A percentile compares a stretch with the other conserved stretches of the same genome.
Conservation (phyloP, 2,329 filamentous ascomycete species). For the Scedosporium minutisporum region DNA sequence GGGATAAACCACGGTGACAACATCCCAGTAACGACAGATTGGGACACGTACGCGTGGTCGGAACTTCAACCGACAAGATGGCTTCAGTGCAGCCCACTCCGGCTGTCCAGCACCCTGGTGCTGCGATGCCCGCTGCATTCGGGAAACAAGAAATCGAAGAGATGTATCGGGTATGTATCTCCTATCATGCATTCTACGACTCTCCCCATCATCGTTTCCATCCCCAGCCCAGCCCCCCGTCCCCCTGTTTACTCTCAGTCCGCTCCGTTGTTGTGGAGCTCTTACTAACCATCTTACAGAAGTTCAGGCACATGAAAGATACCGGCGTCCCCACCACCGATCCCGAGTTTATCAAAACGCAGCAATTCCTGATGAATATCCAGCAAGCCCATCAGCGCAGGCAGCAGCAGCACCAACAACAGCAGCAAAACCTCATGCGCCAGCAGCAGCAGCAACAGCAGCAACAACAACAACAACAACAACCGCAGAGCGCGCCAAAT, state of each 20-base stretch:
- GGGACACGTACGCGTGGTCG: slow-evolving; percentile 10
- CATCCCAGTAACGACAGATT: slow-evolving; percentile 16
- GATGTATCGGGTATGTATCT: slow-evolving; percentile 50
- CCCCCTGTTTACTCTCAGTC: no score
- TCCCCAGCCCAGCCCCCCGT: slow-evolving; percentile 1
- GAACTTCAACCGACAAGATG: slow-evolving; percentile 44
- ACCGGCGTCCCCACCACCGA: slow-evolving; percentile 72
- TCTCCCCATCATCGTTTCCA: background rate
- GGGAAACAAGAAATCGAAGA: slow-evolving; percentile 73
- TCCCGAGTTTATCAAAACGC: slow-evolving; percentile 77
- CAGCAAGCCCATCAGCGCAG: slow-evolving; percentile 42
- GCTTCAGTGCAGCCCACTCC: slow-evolving; percentile 69
- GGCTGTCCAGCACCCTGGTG: slow-evolving; percentile 56
- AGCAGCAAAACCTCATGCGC: slow-evolving; percentile 29
- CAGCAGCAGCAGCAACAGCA: slow-evolving; percentile 32
- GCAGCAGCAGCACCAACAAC: slow-evolving; percentile 28
- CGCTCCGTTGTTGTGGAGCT: no score
- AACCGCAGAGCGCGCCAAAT: slow-evolving; percentile 47
- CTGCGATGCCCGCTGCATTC: slow-evolving; percentile 54
- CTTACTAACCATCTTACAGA: slow-evolving; percentile 37
- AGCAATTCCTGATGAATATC: slow-evolving; percentile 63
- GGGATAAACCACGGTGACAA: slow-evolving; percentile 19
- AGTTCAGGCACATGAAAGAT: slow-evolving; percentile 82
- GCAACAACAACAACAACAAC: slow-evolving; percentile 30
- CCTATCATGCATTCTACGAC: slow-evolving; percentile 6